Base-by-base conservation (phyloP, 305 asterid genomes). In the Caryopteris hybrid region DNA sequence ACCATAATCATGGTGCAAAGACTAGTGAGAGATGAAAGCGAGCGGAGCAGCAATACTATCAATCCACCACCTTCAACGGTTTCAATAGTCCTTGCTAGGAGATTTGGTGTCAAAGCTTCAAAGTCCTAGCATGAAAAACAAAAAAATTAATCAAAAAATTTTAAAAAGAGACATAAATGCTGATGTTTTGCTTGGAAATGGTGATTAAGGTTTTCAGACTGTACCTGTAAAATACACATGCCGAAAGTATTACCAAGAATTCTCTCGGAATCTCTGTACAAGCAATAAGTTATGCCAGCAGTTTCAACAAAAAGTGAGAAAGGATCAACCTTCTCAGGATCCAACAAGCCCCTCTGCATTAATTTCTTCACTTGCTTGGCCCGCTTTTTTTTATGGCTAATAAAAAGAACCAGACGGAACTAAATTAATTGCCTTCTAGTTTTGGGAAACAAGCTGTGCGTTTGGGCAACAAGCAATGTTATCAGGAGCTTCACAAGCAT, bases 1-100 rank as follows among this genome's bases (percentile, higher is more conserved):
- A 91, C 99, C 99, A 91, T 94, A 70, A 82, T 95, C 98, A 94
- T 94, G 48, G 99, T 86, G 88, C 50, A 86, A 55, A 94, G 88
- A 66, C 96, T 86, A 43, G 96, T 85, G 61, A 94, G 95, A 12
- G 99, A 91, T 62, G 96, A 79, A 73, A 94, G 80, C 25, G 96
- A 82, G 66, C 93, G 96, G 51, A 94, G 91, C 81, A 94, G 79
- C 83, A 94, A 80, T 42, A 94, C 78, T 70, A 94, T 86, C 87
- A 94, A 68, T 62, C 99, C 99, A 78, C 99, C 98, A 69, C 99
- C 99, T 83, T 84, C 98, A 78, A 94, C 99, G 51, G 98, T 92
- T 81, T 92, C 98, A 76, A 92, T 86, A 60, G 98, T 92, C 85
- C 96, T 88, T 41, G 99, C 98, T 27, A 94, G 88, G 61, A 94